Conservation (phyloP, 148 eudicot genomes). For the Chenopodium quinoa region DNA sequence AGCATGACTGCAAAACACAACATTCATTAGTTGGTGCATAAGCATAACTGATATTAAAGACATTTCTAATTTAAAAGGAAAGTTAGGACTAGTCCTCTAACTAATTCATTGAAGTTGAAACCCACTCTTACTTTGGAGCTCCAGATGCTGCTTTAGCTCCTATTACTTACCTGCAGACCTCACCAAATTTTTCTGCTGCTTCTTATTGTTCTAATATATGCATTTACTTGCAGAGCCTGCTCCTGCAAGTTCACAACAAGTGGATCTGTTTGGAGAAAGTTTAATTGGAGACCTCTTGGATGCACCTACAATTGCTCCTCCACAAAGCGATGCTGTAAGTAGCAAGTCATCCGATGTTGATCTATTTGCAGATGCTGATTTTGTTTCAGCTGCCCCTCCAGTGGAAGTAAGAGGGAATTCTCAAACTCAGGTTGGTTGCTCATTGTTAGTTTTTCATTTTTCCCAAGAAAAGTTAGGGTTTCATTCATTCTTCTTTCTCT, state of each 20-base stretch:
- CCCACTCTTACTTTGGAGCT: neutral
- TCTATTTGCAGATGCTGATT: slow-evolving; percentile 93
- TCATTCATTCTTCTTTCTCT: neutral
- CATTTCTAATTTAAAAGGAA: neutral
- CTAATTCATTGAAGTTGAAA: neutral
- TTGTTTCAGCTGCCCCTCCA: slow-evolving; percentile 75
- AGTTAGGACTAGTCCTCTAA: neutral
- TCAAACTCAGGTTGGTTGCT: slow-evolving; percentile 49
- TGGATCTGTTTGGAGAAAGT: slow-evolving; percentile 81
- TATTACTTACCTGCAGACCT: neutral
- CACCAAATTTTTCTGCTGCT: neutral
- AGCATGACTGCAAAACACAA: neutral
- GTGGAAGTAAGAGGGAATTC: slow-evolving; percentile 42
- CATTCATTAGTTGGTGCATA: neutral
- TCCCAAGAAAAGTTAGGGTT: neutral
- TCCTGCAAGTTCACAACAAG: slow-evolving; percentile 55
- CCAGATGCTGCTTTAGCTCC: neutral
- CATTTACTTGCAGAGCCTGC: slow-evolving; percentile 53
- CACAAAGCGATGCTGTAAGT: slow-evolving; percentile 32
- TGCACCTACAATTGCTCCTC: slow-evolving; percentile 53
- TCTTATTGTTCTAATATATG: slow-evolving; percentile 15
- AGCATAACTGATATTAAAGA: neutral
- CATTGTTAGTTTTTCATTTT: slow-evolving; percentile 3
- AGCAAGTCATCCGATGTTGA: slow-evolving; percentile 66
- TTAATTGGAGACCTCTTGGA: slow-evolving; percentile 71